Evolutionary conservation across 2,329 filamentous ascomycete species (phyloP).

Genomic region (Pezicula carpinea): DNA sequence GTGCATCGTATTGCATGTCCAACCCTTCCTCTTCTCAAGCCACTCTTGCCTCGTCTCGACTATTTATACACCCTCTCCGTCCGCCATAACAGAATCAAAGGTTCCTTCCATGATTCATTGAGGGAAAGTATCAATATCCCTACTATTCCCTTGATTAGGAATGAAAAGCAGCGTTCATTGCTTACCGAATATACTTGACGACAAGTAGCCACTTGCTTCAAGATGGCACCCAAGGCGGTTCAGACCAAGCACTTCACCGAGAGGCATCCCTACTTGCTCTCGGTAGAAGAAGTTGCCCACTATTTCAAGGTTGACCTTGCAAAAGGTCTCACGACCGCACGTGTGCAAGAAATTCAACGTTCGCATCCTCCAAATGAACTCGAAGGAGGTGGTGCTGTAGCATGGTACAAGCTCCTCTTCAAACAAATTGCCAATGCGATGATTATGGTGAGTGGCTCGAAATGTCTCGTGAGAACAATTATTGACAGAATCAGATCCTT

Average conservation of each 20-base stretch:
- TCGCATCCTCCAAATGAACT: conserved; percentile 66
- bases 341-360: conserved; percentile 54
- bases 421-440: conserved; percentile 75
- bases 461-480: not conserved
- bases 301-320: conserved; percentile 61
- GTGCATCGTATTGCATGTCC: too few relatives aligned
- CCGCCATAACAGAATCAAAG: too few relatives aligned
- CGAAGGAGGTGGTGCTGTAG: conserved; percentile 62
- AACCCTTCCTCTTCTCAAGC: too few relatives aligned
- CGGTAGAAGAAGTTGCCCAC: conserved; percentile 56
- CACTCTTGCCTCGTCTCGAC: too few relatives aligned
- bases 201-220: not conserved
- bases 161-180: conserved; percentile 13
- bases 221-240: conserved; percentile 15
- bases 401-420: conserved; percentile 66
- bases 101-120: not conserved
- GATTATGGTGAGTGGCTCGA: conserved; percentile 54
- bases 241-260: conserved; percentile 7
- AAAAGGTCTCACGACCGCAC: conserved; percentile 56
- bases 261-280: conserved; percentile 56
- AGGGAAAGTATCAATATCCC: conserved; percentile 12
- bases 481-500: conserved; percentile 39
- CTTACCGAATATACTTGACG: not conserved
- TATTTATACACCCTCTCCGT: too few relatives aligned
- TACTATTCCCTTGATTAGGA: conserved; percentile 28